A percentile compares a stretch with the other conserved stretches of the same genome.
Evolutionary conservation across 768 basidiomycete genomes (phyloP).

Genomic region (Royoungia palumana): DNA sequence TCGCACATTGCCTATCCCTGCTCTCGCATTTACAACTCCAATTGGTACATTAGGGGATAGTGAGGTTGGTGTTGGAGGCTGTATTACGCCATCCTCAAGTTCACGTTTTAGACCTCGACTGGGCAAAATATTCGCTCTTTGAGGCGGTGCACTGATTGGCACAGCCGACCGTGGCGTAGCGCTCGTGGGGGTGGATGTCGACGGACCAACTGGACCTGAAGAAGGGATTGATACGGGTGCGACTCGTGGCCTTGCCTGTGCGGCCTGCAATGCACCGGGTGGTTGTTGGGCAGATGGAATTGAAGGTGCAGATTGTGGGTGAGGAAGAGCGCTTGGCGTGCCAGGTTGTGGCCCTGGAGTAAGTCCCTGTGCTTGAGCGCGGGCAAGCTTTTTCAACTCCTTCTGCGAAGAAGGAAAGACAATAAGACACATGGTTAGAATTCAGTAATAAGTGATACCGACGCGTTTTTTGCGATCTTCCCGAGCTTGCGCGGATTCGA

Average conservation of each 20-base stretch:
- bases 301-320: constrained; percentile 30
- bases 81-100: constrained; percentile 24
- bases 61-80: constrained; percentile 19
- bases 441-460: constrained; percentile 28
- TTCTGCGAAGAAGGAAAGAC: constrained; percentile 42
- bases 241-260: constrained; percentile 27
- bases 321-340: constrained; percentile 31
- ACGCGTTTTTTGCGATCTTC: constrained; percentile 79
- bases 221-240: constrained; percentile 34
- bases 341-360: constrained; percentile 19
- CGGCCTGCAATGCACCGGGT: constrained; percentile 11
- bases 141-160: constrained; percentile 24
- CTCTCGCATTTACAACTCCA: constrained; percentile 48
- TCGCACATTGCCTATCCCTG: constrained; percentile 53
- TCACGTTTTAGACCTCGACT: constrained; percentile 35
- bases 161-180: constrained; percentile 30
- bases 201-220: constrained; percentile 21
- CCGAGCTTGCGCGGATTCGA: constrained; percentile 69
- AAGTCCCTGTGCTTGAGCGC: constrained; percentile 42
- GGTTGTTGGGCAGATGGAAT: constrained; percentile 24
- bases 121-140: constrained; percentile 13
- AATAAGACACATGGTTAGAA: constrained; percentile 14
- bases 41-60: constrained; percentile 25
- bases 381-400: constrained; percentile 67
- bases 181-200: constrained; percentile 33